These are phyloP conservation scores for Choanephora cucurbitarum DNA, from an alignment of 371 early-diverging fungal species.

Conservation along the genomic window DNA sequence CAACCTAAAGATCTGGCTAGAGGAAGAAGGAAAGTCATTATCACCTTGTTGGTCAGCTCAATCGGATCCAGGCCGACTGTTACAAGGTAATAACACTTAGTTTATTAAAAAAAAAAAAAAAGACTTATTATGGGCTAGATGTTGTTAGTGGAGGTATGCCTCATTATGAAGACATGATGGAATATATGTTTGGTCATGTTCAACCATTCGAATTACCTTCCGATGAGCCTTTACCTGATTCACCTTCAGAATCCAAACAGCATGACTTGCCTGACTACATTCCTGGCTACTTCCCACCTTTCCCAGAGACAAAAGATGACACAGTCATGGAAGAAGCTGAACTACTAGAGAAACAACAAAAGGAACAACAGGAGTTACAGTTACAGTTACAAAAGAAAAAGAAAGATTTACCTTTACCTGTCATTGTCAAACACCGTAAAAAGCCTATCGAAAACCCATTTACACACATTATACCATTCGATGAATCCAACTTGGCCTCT, in stretches of 20 bases:
- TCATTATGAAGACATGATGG: constrained; percentile 19
- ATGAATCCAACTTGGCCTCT: constrained; percentile 44
- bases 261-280: constrained; percentile 34
- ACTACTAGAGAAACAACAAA: constrained; percentile 12
- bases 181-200: constrained; percentile 20
- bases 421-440: constrained; percentile 41
- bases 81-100: constrained; percentile 34
- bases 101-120: background rate
- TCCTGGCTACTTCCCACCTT: constrained; percentile 46
- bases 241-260: background rate
- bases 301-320: constrained; percentile 42
- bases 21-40: constrained; percentile 46
- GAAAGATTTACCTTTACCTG: constrained; percentile 26
- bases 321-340: constrained; percentile 16
- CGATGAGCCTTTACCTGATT: background rate
- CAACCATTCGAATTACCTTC: constrained; percentile 17
- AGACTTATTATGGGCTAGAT: constrained; percentile 6
- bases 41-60: constrained; percentile 46
- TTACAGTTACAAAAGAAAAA: constrained; percentile 6
- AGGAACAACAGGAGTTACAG: constrained; percentile 11
- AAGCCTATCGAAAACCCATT: constrained; percentile 56
- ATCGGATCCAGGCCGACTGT: constrained; percentile 48
- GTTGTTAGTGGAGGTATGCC: constrained; percentile 21
- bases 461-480: constrained; percentile 52
- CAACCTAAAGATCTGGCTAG: constrained; percentile 38